Percentiles rank a stretch among this genome's conserved stretches.
These are phyloP conservation scores for Bifiguratus adelaidae DNA, from an alignment of 192 early-diverging fungal species.

Conservation along the genomic window DNA sequence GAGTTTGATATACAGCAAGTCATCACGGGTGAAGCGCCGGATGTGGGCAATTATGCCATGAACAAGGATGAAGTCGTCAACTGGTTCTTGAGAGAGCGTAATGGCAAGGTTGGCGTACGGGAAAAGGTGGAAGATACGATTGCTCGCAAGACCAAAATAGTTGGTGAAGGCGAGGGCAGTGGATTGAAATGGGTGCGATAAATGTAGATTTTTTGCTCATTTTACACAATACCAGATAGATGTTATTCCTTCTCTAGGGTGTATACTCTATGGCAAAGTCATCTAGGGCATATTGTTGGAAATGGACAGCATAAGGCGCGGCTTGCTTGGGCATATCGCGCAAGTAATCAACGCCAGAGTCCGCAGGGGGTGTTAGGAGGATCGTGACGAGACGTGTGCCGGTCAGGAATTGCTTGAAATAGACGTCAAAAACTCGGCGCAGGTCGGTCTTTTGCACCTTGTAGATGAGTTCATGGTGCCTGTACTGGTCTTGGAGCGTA, in stretches of 20 bases:
- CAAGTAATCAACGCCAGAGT: too few relatives aligned
- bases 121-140: conserved; percentile 57
- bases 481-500: conserved; percentile 35
- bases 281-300: too few relatives aligned
- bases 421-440: conserved; percentile 36
- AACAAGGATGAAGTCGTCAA: conserved; percentile 41
- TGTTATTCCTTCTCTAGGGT: too few relatives aligned
- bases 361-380: conserved; percentile 19
- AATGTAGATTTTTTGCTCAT: too few relatives aligned
- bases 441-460: conserved; percentile 36
- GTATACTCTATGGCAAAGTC: too few relatives aligned
- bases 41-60: conserved; percentile 47
- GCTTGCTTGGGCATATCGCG: too few relatives aligned
- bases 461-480: conserved; percentile 28
- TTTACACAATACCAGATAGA: too few relatives aligned
- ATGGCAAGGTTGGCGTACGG: conserved; percentile 53
- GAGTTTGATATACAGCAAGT: conserved; percentile 54
- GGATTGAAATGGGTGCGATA: conserved; percentile 24
- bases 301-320: too few relatives aligned
- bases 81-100: conserved; percentile 45
- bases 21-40: conserved; percentile 51
- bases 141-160: conserved; percentile 27
- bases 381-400: conserved; percentile 16
- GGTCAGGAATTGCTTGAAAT: conserved; percentile 48
- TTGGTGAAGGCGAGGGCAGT: conserved; percentile 8